These are phyloP conservation scores for Podospora appendiculata DNA, from an alignment of 495 filamentous ascomycete genomes.

Conservation along the genomic window DNA sequence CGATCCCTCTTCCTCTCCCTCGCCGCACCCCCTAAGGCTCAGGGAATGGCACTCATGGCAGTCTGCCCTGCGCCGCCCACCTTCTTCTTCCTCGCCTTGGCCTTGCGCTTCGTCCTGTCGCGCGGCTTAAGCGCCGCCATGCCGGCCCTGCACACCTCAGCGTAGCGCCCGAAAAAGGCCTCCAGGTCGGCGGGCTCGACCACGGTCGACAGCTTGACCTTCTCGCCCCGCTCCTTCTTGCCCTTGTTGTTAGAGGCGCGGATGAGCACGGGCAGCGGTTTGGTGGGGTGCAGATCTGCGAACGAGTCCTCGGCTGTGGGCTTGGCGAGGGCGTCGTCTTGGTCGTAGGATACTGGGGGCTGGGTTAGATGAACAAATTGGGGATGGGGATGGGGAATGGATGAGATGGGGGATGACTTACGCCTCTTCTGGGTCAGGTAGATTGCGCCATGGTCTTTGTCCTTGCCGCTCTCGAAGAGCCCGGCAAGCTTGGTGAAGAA, in stretches of 20 bases:
- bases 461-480: conserved; percentile 63
- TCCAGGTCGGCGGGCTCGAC: conserved; percentile 70
- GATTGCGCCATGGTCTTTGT: conserved; percentile 67
- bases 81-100: conserved; percentile 68
- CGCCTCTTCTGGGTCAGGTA: conserved; percentile 80
- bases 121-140: conserved; percentile 87
- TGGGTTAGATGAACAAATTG: conserved; percentile 8
- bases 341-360: neutral
- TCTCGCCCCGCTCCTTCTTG: conserved; percentile 41
- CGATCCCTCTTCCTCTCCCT: too few species aligned
- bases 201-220: conserved; percentile 78
- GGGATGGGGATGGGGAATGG: neutral
- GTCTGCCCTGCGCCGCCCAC: conserved; percentile 27
- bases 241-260: conserved; percentile 74
- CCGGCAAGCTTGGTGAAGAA: conserved; percentile 76
- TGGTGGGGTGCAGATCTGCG: conserved; percentile 40
- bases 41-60: neutral
- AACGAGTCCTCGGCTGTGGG: conserved; percentile 29
- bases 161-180: conserved; percentile 74
- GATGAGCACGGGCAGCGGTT: conserved; percentile 65
- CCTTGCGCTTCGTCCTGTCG: conserved; percentile 76
- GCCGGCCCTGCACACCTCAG: conserved; percentile 83
- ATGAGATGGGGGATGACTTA: conserved; percentile 26
- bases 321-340: conserved; percentile 7
- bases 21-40: neutral